Base-by-base conservation (phyloP, 2,329 filamentous ascomycete species). In the Pseudopyrenochaeta lycopersici region DNA sequence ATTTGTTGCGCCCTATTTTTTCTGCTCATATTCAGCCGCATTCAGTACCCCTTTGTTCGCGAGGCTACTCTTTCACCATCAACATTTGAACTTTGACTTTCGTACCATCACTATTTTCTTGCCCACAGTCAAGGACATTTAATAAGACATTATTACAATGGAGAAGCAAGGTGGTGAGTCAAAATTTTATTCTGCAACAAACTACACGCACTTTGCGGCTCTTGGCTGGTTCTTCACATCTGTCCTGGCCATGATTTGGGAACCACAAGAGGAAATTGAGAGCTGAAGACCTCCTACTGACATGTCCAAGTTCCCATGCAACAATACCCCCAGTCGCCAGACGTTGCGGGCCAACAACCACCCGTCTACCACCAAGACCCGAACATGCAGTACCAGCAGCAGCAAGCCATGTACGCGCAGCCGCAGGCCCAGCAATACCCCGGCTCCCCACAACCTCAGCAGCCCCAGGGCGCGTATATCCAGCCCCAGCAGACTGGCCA, bases 81-180 rank as follows among this genome's bases (percentile, higher is more conserved):
- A 14, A 7, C 11, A 14, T 5, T 23, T 39, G 2, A 36, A 17
- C 12, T 36, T n/a, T 4, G 23, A 36, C 12, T 36, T 17, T 36
- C 3, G 17, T 36, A 36, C 33, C 17, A 36, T 17, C 14, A n/a
- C 2, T 10, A 7, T 21, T 14, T 41, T 4, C 2, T n/a, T n/a
- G n/a, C n/a, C 21, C 12, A 29, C 21, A 2, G 11, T 20, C n/a
- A 36, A 46, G 15, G 2, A 11, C 27, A 42, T 11, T 7, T 23
- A 7, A 43, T 29, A 20, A 46, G 17, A 49, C 14, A 20, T 20
- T 49, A 47, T 46, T 60, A 63, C 32, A 60, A 74, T 74, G 72
- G 72, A 73, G 65, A 74, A 74, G 55, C 66, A 68, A 70, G 64
- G 66, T 53, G 71, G 72, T 74, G 41, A 68, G 71, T 67, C 17